phyloP scores from a whole-genome alignment of 2,329 filamentous ascomycete genomes.

The Epicoccum nigrum region DNA sequence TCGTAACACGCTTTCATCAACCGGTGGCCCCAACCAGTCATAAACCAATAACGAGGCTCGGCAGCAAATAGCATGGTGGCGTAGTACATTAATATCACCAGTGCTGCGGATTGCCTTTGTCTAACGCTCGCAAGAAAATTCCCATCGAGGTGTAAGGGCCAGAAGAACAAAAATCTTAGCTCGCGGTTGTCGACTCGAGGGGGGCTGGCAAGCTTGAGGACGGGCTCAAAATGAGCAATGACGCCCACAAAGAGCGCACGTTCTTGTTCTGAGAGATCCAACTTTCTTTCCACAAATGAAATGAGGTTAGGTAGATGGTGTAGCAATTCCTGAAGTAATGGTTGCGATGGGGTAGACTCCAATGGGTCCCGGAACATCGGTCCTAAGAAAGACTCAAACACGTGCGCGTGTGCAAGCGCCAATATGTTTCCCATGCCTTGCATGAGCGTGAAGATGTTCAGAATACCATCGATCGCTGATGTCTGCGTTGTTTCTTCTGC shows the following conservation, averaged over 20 bases:
- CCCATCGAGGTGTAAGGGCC: constrained; percentile 46
- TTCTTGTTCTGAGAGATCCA: constrained; percentile 25
- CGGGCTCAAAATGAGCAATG: constrained; percentile 27
- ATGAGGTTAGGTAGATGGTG: constrained; percentile 28
- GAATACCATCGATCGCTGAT: constrained; percentile 37
- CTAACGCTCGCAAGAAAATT: constrained; percentile 43
- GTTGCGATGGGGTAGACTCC: constrained; percentile 33
- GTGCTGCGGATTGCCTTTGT: constrained; percentile 39
- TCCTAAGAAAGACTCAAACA: constrained; percentile 33
- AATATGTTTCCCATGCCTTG: constrained; percentile 45
- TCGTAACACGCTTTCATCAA: constrained; percentile 33
- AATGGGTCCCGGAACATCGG: constrained; percentile 27
- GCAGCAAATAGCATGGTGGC: constrained; percentile 42
- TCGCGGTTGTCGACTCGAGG: constrained; percentile 42
- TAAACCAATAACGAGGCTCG: constrained; percentile 50
- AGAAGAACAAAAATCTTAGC: constrained; percentile 44
- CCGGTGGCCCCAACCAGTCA: constrained; percentile 42
- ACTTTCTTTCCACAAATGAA: constrained; percentile 28
- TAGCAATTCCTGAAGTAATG: constrained; percentile 34
- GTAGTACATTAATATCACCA: constrained; percentile 50
- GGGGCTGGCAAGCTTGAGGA: constrained; percentile 28
- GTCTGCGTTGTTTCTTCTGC: constrained; percentile 12
- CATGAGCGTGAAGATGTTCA: constrained; percentile 45
- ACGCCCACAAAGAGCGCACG: constrained; percentile 23
- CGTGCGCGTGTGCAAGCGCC: constrained; percentile 22